A percentile compares a stretch with the other conserved stretches of the same genome.
phyloP scores from a whole-genome alignment of 1,284 basidiomycete genomes.

The Phylloporus sp. region DNA sequence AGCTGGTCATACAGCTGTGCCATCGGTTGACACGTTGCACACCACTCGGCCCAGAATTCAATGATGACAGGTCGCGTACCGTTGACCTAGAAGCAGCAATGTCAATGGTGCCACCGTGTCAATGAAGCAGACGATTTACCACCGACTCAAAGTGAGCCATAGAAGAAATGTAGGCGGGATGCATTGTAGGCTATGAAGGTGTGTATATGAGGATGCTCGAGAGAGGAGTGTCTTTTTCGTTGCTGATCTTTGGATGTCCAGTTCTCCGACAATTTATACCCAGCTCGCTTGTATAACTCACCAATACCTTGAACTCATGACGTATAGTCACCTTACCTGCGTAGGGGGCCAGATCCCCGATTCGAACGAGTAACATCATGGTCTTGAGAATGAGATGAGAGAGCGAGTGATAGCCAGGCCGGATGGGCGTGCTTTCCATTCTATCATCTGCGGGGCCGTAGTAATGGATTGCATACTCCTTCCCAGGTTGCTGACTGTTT shows the following conservation, averaged over 20 bases:
- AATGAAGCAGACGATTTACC: conserved; percentile 15
- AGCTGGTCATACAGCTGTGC: conserved; percentile 81
- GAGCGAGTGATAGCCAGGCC: conserved; percentile 32
- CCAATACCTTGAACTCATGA: conserved; percentile 18
- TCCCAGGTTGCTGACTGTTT: conserved; percentile 13
- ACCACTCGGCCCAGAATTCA: conserved; percentile 81
- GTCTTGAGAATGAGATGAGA: conserved; percentile 22
- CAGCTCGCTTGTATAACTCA: conserved; percentile 27
- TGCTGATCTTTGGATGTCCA: conserved; percentile 19
- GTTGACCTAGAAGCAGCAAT: conserved; percentile 52
- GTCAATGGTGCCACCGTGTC: conserved; percentile 13
- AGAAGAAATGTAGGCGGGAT: conserved; percentile 31
- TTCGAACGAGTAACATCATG: conserved; percentile 24
- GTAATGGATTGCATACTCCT: conserved; percentile 24
- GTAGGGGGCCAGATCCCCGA: conserved; percentile 26
- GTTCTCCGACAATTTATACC: conserved; percentile 29
- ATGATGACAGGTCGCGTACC: conserved; percentile 64
- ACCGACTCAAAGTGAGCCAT: conserved; percentile 30
- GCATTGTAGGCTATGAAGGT: conserved; percentile 24
- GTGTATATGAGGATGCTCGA: conserved; percentile 17
- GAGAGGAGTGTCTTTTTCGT: conserved; percentile 18
- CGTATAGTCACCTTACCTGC: conserved; percentile 25
- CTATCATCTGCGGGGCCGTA: conserved; percentile 29
- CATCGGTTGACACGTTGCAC: conserved; percentile 79
- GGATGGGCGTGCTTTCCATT: conserved; percentile 38